Base-by-base conservation (phyloP, 192 early-diverging fungal species). In the Coemansia sp. region DNA sequence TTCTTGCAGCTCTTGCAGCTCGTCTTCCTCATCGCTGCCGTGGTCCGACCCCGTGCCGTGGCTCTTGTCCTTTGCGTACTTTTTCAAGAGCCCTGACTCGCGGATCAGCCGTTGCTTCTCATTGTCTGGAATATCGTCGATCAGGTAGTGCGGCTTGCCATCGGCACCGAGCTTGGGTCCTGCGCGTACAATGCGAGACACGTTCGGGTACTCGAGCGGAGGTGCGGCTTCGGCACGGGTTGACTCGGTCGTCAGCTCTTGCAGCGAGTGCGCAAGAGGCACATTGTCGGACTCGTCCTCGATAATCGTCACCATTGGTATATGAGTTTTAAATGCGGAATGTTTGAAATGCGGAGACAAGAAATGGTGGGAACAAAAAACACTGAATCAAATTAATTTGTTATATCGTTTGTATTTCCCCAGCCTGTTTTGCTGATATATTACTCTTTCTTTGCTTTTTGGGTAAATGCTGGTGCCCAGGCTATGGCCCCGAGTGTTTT, bases 111-210 rank as follows among this genome's bases (percentile, higher is more conserved):
- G 80, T 64, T 69, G 27, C 48, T 82, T 82, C 41, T 82, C 80
- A 62, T 70, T 69, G 59, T 82, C 70, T 7, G 80, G 74, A 43
- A 82, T 82, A 25, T 82, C 80, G 65, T 82, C 80, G 16, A 77
- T 77, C 22, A 82, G 69, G 57, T 82, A 75, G 59, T 76, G 66
- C 5, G 74, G 74, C 65, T 73, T 72, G 67, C 70, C 73, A 41
- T 81, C 69, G 23, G 71, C 43, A 3, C 68, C 75, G 17, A 74
- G 72, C 25, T 61, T 60, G 49, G 71, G 75, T 7, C 75, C 75
- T 17, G 69, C 69, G 37, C 59, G 57, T 10, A 77, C 75, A 21
- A 77, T 77, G 17, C 70, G 69, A 19, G 75, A 77, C 27, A 38
- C 66, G 26, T 47, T 72, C 6, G 75, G 65, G 53, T 77, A 59